These are phyloP conservation scores for Cercospora sp. DNA, from an alignment of 2,329 filamentous ascomycete genomes.

Conservation along the genomic window DNA sequence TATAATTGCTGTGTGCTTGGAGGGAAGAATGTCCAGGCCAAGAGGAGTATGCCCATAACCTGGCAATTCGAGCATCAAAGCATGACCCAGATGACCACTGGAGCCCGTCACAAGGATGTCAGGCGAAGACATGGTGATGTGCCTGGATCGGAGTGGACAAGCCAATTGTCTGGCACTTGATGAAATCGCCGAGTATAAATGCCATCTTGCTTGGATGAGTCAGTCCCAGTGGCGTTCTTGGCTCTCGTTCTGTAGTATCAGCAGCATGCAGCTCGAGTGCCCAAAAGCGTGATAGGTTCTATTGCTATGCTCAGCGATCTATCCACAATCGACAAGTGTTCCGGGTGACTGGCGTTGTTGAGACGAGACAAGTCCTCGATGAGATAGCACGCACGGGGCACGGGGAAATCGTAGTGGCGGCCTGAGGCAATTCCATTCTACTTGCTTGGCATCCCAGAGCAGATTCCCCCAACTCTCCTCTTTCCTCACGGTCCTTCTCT, in stretches of 20 bases:
- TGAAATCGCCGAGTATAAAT: background rate
- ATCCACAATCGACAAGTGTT: background rate
- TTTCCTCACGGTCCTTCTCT: background rate
- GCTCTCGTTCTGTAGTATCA: background rate
- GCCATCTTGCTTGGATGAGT: background rate
- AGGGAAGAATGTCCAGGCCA: constrained; percentile 25
- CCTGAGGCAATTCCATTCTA: background rate
- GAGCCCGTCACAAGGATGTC: constrained; percentile 26
- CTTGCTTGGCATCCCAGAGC: background rate
- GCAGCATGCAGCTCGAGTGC: background rate
- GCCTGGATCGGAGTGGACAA: background rate
- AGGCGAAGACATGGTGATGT: constrained; percentile 10
- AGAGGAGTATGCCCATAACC: constrained; percentile 19
- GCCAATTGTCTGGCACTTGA: background rate
- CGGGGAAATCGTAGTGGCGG: no score
- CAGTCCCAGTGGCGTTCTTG: background rate
- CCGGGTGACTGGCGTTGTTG: background rate
- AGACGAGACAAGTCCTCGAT: background rate
- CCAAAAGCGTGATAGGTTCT: background rate
- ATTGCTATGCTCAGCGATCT: background rate
- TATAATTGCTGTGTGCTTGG: constrained; percentile 13
- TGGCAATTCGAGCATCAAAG: constrained; percentile 24
- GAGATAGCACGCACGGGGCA: background rate
- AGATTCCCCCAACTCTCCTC: background rate
- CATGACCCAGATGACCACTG: constrained; percentile 26